Conservation (phyloP, 768 basidiomycete species). For the Hericium alpestre region DNA sequence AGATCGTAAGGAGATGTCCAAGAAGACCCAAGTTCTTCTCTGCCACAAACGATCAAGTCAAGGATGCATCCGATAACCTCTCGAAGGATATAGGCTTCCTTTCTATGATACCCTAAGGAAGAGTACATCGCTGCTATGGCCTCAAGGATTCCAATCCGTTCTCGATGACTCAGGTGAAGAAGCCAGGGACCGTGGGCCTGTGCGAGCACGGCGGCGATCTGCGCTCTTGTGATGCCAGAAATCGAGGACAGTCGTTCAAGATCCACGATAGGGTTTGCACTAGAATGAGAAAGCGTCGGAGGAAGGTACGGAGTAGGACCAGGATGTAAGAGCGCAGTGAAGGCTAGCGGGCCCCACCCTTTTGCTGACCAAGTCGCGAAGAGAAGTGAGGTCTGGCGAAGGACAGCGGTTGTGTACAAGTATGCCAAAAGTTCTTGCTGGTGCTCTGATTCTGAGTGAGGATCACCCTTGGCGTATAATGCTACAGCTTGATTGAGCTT, state of each 20-base stretch:
- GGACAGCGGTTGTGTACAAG: slow-evolving; percentile 54
- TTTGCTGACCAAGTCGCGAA: slow-evolving; percentile 79
- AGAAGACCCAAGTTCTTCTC: slow-evolving; percentile 52
- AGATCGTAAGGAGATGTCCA: slow-evolving; percentile 29
- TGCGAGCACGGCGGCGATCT: slow-evolving; percentile 54
- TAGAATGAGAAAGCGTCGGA: slow-evolving; percentile 40
- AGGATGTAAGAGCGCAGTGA: slow-evolving; percentile 63
- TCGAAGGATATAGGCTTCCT: slow-evolving; percentile 78
- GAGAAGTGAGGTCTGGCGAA: slow-evolving; percentile 65
- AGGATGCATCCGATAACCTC: slow-evolving; percentile 79
- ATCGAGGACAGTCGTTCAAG: slow-evolving; percentile 57
- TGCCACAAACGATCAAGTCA: slow-evolving; percentile 78
- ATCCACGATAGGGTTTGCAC: slow-evolving; percentile 24
- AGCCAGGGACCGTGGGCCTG: slow-evolving; percentile 84
- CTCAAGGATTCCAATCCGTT: slow-evolving; percentile 63
- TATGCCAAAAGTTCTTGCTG: slow-evolving; percentile 56
- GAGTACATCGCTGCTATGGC: slow-evolving; percentile 66
- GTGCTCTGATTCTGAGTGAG: slow-evolving; percentile 35
- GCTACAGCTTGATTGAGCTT: slow-evolving; percentile 47
- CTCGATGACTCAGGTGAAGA: slow-evolving; percentile 63
- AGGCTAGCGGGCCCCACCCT: slow-evolving; percentile 76
- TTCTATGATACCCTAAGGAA: slow-evolving; percentile 74
- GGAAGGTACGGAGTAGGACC: slow-evolving; percentile 50
- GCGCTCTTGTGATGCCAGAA: slow-evolving; percentile 60
- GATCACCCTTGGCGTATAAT: slow-evolving; percentile 50